Base-by-base conservation (phyloP, 768 basidiomycete genomes). In the Lentinula aciculospora region DNA sequence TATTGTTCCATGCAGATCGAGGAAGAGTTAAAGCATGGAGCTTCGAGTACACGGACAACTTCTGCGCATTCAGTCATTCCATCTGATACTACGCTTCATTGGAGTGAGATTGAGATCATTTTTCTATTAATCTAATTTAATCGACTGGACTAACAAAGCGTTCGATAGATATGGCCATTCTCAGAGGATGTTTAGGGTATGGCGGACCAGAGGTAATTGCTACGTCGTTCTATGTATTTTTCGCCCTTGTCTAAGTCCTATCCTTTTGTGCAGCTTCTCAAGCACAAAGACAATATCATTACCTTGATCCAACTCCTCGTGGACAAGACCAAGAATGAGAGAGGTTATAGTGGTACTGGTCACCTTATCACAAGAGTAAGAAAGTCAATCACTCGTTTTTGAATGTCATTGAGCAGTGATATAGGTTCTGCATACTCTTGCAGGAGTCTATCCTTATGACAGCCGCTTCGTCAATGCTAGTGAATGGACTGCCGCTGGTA, bases 1-100 rank as follows among this genome's bases (percentile, higher is more conserved):
- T 82, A 84, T 59, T 95, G 92, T 66, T 74, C 81, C 15, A 71
- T 73, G 5, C 88, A 92, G 66, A 92, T 97, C 53, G 80, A 88
- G 61, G 84, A 86, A 46, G 96, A 98, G 70, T 71, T 98, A 54
- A 90, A 84, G 65, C 86, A 92, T 61, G 96, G 96, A 7, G 94
- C 96, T 2, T 94, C 92, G 27, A 90, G 88, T 61, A 76, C 88
- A 31, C 77, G 93, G 44, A 93, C 89, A 19, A 93, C 92, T 2
- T 89, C 88, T 1, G 80, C 81, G 4, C 83, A 87, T 62, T 78
- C 81, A 34, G 84, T 87, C 9, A 79, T 89, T 2, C 86, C 91
- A 6, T 90, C 89, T 2, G 91, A 93, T 63, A 92, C 91, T 5
- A 93, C 92, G 6, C 74, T 98, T 53, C 94, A 97, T 68, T 97